Evolutionary conservation across 805 yeast species (phyloP), one percentile per base, ranked within the genome.

Genomic region (Hanseniaspora valbyensis): DNA sequence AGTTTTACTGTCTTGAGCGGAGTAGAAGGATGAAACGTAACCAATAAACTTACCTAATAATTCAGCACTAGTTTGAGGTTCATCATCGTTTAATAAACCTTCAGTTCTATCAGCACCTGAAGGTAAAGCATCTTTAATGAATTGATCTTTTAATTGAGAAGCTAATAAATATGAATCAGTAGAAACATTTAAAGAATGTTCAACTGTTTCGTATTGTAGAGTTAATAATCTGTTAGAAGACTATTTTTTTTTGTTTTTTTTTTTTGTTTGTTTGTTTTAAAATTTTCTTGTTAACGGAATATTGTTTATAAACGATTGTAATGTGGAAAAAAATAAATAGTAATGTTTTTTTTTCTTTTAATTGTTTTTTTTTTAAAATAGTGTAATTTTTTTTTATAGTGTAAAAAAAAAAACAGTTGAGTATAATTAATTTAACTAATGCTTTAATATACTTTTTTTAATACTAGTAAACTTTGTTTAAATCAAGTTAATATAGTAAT

Each of bases 61-160:
- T 67, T 90, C 96, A 34, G 87, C 81, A 42, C 89, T 80, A 41
- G 90, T 80, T 30, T 86, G 68, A 33, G 96, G 96, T 69, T 89
- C 96, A 55, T 83, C 83, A 58, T 85, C 95, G 53, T 77, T 82
- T 44, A 89, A 90, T 58, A 76, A 80, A 14, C 83, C 92, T 62
- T 86, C 96, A 40, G 96, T 83, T 38, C 79, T 79, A 43, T 75
- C 77, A 22, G 28, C 34, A 26, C 50, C 49, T 21, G 39, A 24
- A 8, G 94, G 90, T 57, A 92, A 76, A 49, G 67, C 65, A 19
- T 80, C 69, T 63, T 84, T 83, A 61, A 69, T 71, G 66, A 90
- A 92, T 67, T 82, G 94, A 57, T 87, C 89, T 60, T 85, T 83
- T 59, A 92, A 75, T 68, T 89, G 95, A 53, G 90, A 81, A 63